Base-by-base conservation (phyloP, 306 rosid species). In the Heteromeles arbutifolia region DNA sequence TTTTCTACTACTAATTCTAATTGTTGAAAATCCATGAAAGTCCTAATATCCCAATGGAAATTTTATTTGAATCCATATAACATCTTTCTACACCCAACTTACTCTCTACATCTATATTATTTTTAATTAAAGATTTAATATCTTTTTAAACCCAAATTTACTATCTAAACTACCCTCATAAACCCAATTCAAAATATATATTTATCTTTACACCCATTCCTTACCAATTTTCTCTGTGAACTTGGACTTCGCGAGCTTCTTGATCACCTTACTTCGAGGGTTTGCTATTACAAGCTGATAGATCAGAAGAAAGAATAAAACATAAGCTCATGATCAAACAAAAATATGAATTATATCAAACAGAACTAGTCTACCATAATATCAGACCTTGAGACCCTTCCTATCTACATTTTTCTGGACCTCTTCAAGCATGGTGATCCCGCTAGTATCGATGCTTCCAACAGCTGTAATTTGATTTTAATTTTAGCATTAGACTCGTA, bases 361-460 rank as follows among this genome's bases (percentile, higher is more conserved):
- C 50, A 44, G 50, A 44, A 44, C 17, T 44, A 12, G 50, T 13
- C 17, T 44, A 44, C 18, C 50, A 44, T 11, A 9, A 14, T 18
- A 29, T 56, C 22, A 4, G 80, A 83, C 89, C 86, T 75, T 78
- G 32, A 80, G 65, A 53, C 74, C 86, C 69, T 67, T 71, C 64
- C 69, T 71, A 4, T 86, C 87, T 62, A 50, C 67, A 39, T 59
- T 83, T 67, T 72, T 86, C 52, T 80, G 75, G 54, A 75, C 25
- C 77, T 83, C 89, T 70, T 77, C 72, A 45, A 86, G 83, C 83
- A 83, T 80, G 77, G 76, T 80, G 52, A 78, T 86, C 61, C 89
- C 89, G 25, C 89, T 86, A 6, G 87, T 83, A 32, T 86, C 89
- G 6, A 86, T 86, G 77, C 86, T 73, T 37, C 89, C 83, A 3